A percentile compares a stretch with the other conserved stretches of the same genome.
These are phyloP conservation scores for Nidularia pulvinata DNA, from an alignment of 768 basidiomycete species.

Conservation along the genomic window DNA sequence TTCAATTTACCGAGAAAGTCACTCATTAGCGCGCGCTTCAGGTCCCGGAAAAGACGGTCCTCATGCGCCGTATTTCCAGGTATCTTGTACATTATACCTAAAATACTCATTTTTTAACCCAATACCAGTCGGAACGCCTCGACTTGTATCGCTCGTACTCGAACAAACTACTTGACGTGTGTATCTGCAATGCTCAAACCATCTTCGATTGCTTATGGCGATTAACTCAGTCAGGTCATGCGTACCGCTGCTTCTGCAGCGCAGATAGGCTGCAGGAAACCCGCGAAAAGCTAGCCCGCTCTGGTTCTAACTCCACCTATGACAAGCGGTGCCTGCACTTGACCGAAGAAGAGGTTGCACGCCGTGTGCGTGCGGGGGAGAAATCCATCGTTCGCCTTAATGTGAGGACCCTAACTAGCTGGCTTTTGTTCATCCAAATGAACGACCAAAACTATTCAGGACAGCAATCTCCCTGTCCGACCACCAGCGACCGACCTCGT, in stretches of 20 bases:
- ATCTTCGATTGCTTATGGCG: background rate
- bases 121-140: slow-evolving; percentile 79
- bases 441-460: slow-evolving; percentile 31
- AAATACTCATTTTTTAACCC: slow-evolving; percentile 4
- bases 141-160: slow-evolving; percentile 83
- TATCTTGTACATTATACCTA: slow-evolving; percentile 18
- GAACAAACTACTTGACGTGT: slow-evolving; percentile 74
- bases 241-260: slow-evolving; percentile 96
- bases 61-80: slow-evolving; percentile 88
- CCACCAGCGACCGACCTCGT: slow-evolving; percentile 64
- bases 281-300: slow-evolving; percentile 66
- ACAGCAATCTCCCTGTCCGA: slow-evolving; percentile 52
- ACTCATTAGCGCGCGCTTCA: slow-evolving; percentile 19
- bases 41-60: slow-evolving; percentile 79
- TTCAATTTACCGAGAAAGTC: too few relatives aligned
- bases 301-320: slow-evolving; percentile 80
- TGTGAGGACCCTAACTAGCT: slow-evolving; percentile 39
- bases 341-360: slow-evolving; percentile 81
- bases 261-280: slow-evolving; percentile 66
- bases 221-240: slow-evolving; percentile 67
- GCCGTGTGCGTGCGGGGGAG: slow-evolving; percentile 74
- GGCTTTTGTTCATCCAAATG: too few relatives aligned
- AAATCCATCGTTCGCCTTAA: slow-evolving; percentile 86
- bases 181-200: slow-evolving; percentile 8
- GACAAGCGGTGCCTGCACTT: slow-evolving; percentile 89